These are phyloP conservation scores for Sphaerulina musiva DNA, from an alignment of 2,329 filamentous ascomycete genomes.

Conservation along the genomic window DNA sequence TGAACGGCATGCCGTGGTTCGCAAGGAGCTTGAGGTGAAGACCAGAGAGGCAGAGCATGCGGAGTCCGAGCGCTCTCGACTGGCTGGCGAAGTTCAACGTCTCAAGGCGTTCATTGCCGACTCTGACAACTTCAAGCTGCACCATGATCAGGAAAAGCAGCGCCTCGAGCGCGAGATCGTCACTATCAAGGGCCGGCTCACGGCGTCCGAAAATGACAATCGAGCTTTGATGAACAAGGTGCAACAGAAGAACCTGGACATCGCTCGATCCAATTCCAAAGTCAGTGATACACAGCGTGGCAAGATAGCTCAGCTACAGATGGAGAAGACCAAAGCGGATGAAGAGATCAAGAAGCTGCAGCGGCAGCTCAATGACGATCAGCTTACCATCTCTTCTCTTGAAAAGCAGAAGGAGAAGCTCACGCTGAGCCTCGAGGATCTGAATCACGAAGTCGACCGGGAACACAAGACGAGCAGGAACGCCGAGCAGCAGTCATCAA, in stretches of 20 bases:
- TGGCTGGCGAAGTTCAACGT: slow-evolving; percentile 74
- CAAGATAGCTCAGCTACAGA: slow-evolving; percentile 67
- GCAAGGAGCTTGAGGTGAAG: slow-evolving; percentile 73
- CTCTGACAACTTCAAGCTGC: slow-evolving; percentile 80
- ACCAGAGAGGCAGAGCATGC: slow-evolving; percentile 69
- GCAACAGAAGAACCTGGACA: slow-evolving; percentile 94
- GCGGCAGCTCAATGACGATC: slow-evolving; percentile 78
- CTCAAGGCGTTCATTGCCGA: slow-evolving; percentile 82
- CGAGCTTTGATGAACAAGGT: slow-evolving; percentile 91
- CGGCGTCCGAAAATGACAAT: slow-evolving; percentile 94
- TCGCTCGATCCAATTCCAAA: slow-evolving; percentile 80
- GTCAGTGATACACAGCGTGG: slow-evolving; percentile 76
- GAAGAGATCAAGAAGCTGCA: slow-evolving; percentile 75
- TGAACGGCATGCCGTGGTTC: slow-evolving; percentile 71
- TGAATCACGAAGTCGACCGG: slow-evolving; percentile 83
- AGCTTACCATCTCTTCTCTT: slow-evolving; percentile 71
- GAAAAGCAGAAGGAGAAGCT: slow-evolving; percentile 96
- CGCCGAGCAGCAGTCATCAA: slow-evolving; percentile 81
- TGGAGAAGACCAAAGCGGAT: slow-evolving; percentile 75
- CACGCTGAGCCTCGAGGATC: slow-evolving; percentile 77
- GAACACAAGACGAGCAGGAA: slow-evolving; percentile 86
- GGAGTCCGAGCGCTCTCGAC: slow-evolving; percentile 68
- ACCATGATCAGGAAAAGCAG: slow-evolving; percentile 90
- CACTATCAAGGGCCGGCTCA: slow-evolving; percentile 80
- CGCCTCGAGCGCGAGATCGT: slow-evolving; percentile 84